Base-by-base conservation (phyloP, 768 basidiomycete species). In the Cystofilobasidium macerans region DNA sequence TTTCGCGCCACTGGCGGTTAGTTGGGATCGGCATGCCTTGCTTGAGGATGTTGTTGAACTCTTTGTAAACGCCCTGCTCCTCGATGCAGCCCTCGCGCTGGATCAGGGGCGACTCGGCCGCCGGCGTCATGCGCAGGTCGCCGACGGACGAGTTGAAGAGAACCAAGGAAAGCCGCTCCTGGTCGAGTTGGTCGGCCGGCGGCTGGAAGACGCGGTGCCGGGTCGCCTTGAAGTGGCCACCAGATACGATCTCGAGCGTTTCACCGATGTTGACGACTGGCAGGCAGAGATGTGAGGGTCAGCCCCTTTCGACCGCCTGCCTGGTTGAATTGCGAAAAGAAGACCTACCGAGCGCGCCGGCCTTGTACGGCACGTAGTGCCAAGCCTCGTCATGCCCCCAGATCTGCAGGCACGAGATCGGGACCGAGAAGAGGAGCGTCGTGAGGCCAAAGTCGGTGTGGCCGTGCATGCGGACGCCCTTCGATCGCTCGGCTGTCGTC, bases 61-160 rank as follows among this genome's bases (percentile, higher is more conserved):
- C 74, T 32, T 69, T 69, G 69, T 72, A 75, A 7, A 71, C 72
- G 62, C 74, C 74, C 62, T 75, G 74, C 14, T 67, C 64, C 47
- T 73, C 73, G 60, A 73, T 64, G 63, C 70, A 73, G 11, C 74
- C 74, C 54, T 73, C 74, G 22, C 74, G 68, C 51, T 75, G 69
- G 48, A 75, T 71, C 28, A 75, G 63, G 18, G 74, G 74, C 5
- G 74, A 75, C 11, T 57, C 72, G 22, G 30, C 43, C 40, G 67
- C 67, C 7, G 67, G 67, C 7, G 67, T 68, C 67, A 68, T 68
- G 22, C 67, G 51, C 12, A 68, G 45, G 24, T 68, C 42, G 7
- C 67, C 67, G 20, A 68, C 53, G 0, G 61, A 63, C 11, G 67
- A 68, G 57, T 68, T 68, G 62, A 68, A 68, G 33, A 68, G 67